Conservation (phyloP, 176 grass and related monocot species). For the Cenchrus purpureus region DNA sequence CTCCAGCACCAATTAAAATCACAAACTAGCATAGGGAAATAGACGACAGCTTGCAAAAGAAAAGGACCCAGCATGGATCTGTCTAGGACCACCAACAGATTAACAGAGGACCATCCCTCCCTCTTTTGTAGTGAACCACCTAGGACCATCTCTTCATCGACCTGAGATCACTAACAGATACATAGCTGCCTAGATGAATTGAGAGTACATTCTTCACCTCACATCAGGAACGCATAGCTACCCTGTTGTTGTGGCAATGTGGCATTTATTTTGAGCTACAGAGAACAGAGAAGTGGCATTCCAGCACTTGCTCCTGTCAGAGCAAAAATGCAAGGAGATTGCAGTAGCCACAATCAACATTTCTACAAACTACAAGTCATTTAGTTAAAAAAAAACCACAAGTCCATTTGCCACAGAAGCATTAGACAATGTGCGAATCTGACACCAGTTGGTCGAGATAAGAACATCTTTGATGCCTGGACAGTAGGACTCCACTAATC, state of each 20-base stretch:
- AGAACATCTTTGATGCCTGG: background rate
- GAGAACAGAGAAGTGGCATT: background rate
- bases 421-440: background rate
- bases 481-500: background rate
- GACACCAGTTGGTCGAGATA: background rate
- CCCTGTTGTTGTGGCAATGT: background rate
- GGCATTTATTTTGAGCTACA: background rate
- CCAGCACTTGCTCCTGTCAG: background rate
- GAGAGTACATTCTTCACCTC: background rate
- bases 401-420: background rate
- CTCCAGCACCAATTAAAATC: background rate
- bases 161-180: background rate
- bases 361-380: background rate
- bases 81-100: constrained; percentile 1
- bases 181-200: background rate
- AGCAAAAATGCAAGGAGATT: background rate
- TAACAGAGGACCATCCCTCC: background rate
- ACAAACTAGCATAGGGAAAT: constrained; percentile 1
- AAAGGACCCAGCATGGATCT: constrained; percentile 5
- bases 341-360: background rate
- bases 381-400: background rate
- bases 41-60: background rate
- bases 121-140: background rate
- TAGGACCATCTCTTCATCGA: background rate
- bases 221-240: background rate